Percentiles rank a stretch among this genome's conserved stretches.
These are phyloP conservation scores for Mucor circinelloides DNA, from an alignment of 371 early-diverging fungal genomes.

Conservation along the genomic window DNA sequence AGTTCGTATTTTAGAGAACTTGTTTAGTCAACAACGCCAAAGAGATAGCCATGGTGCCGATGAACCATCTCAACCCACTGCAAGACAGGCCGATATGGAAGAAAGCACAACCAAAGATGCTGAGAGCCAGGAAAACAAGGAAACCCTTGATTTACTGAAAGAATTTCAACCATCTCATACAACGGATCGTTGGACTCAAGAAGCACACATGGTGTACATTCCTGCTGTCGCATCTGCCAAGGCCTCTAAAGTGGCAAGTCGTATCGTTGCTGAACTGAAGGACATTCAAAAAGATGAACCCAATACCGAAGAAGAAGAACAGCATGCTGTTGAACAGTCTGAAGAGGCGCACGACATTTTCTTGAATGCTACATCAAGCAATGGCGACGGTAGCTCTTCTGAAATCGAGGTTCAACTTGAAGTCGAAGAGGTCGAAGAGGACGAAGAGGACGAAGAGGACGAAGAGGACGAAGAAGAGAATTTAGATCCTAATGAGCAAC, in stretches of 20 bases:
- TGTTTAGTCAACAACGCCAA: slow-evolving; percentile 35
- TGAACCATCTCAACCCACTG: slow-evolving; percentile 14
- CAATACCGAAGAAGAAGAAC: neutral
- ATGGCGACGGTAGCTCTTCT: neutral
- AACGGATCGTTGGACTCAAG: slow-evolving; percentile 82
- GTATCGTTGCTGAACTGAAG: neutral
- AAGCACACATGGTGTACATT: slow-evolving; percentile 75
- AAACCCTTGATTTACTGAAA: slow-evolving; percentile 34
- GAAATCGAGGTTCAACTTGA: neutral
- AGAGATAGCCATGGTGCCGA: slow-evolving; percentile 19
- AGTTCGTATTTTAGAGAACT: slow-evolving; percentile 62
- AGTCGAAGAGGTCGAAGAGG: neutral
- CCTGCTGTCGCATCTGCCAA: slow-evolving; percentile 46
- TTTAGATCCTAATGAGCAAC: too few relatives aligned
- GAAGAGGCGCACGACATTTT: neutral
- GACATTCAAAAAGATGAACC: neutral
- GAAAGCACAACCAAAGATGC: neutral
- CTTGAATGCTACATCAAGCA: neutral
- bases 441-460: neutral
- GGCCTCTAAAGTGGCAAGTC: slow-evolving; percentile 40
- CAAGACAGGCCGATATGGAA: neutral
- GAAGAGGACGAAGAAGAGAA: slow-evolving; percentile 3
- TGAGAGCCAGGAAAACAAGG: slow-evolving; percentile 12
- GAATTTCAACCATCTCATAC: slow-evolving; percentile 70
- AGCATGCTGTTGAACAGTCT: neutral